Percentiles rank a stretch among this genome's conserved stretches.
These are phyloP conservation scores for Candida loeiensis DNA, from an alignment of 805 yeast species.

Conservation along the genomic window DNA sequence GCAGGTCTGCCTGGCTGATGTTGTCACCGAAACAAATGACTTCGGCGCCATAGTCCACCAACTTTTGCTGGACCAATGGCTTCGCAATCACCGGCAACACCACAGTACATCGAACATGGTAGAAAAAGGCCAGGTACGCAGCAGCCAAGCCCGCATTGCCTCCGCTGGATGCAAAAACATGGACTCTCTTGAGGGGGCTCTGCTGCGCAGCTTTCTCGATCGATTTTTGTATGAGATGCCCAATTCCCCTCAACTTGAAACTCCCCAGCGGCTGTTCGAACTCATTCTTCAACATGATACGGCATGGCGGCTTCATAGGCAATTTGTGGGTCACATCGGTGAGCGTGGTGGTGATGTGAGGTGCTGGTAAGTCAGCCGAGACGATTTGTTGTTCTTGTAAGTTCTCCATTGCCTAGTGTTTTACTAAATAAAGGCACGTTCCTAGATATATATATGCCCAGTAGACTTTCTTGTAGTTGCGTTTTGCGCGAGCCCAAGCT, in stretches of 20 bases:
- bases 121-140: slow-evolving; percentile 41
- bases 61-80: slow-evolving; percentile 41
- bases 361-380: slow-evolving; percentile 10
- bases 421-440: too few relatives aligned
- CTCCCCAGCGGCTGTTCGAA: slow-evolving; percentile 55
- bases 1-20: slow-evolving; percentile 51
- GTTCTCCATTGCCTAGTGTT: neutral
- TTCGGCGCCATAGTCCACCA: slow-evolving; percentile 47
- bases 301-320: slow-evolving; percentile 31
- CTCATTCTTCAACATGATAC: slow-evolving; percentile 47
- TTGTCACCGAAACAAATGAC: slow-evolving; percentile 45
- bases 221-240: slow-evolving; percentile 39
- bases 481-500: too few relatives aligned
- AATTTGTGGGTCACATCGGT: slow-evolving; percentile 33
- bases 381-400: neutral
- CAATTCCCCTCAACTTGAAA: slow-evolving; percentile 55
- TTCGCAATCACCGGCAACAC: slow-evolving; percentile 55
- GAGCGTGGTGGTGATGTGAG: slow-evolving; percentile 35
- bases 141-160: slow-evolving; percentile 59
- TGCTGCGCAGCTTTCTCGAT: slow-evolving; percentile 23
- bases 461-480: too few relatives aligned
- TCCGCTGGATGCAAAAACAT: slow-evolving; percentile 51
- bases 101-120: slow-evolving; percentile 49
- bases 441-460: too few relatives aligned
- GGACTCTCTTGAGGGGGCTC: slow-evolving; percentile 26